Evolutionary conservation across 2,329 filamentous ascomycete species (phyloP), one percentile per base, ranked within the genome.

Genomic region (Aspergillus ochraceoroseus): DNA sequence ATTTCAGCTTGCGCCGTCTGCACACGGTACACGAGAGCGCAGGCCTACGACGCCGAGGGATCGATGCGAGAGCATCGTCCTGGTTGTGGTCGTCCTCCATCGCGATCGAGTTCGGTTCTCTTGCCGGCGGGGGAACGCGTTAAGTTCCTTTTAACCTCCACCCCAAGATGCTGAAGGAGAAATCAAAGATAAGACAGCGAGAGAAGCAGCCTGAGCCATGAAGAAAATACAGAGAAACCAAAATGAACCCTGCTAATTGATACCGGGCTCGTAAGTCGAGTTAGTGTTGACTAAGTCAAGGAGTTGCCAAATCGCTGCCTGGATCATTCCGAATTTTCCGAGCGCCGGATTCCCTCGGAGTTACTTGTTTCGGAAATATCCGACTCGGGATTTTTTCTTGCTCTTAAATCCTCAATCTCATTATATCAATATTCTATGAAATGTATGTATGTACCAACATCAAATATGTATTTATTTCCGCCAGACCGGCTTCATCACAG

Each of bases 1-100:
- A 90, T 61, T 85, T 86, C 41, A 88, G 70, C 64, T 90, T 90
- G 27, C 85, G 76, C 14, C 83, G 77, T 26, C 85, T 76, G 58
- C 83, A 87, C 61, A 83, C 79, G 22, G 83, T 72, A 58, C 81
- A 86, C 18, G 79, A 82, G 5, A 46, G 76, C 76, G 61, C 85
- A 82, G 70, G 83, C 75, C 55, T 78, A 72, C 68, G 83, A 76
- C 48, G 56, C n/a, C 59, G 70, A 20, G 76, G 71, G 40, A 42
- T 31, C 19, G 43, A 43, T 43, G 13, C 14, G n/a, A 26, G 30
- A 34, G 18, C 8, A 18, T 28, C 20, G 18, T 37, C 40, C 13
- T 12, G 28, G 6, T 31, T 18, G 13, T 9, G 5, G 28, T 9
- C 11, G 28, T 18, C 13, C 13, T 15, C n/a, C n/a, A n/a, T n/a